Conservation (phyloP, 2,329 filamentous ascomycete genomes). For the Teratosphaeria destructans region DNA sequence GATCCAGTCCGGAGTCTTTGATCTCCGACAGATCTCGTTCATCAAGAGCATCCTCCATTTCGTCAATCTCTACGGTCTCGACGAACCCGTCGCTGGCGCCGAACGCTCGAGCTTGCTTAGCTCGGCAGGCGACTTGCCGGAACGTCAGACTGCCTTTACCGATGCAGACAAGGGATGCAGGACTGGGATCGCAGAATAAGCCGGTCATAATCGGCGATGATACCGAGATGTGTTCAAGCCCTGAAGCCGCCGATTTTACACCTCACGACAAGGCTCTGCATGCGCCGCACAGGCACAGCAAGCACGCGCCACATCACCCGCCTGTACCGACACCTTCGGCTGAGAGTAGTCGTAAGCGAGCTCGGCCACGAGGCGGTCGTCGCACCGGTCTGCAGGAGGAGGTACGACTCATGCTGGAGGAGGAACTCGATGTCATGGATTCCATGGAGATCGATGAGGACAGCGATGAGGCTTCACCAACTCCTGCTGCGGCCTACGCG, state of each 20-base stretch:
- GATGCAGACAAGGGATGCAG: constrained; percentile 15
- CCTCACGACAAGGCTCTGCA: constrained; percentile 22
- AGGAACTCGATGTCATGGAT: constrained; percentile 17
- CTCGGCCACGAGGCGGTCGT: constrained; percentile 19
- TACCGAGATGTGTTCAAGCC: constrained; percentile 19
- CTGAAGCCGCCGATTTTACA: constrained; percentile 21
- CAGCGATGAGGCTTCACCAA: constrained; percentile 13
- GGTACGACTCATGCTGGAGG: constrained; percentile 23
- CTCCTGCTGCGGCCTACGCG: constrained; percentile 16
- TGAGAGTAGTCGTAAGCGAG: constrained; percentile 22
- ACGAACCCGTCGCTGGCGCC: constrained; percentile 39
- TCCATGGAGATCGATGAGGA: constrained; percentile 17
- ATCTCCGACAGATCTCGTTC: constrained; percentile 48
- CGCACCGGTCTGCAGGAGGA: constrained; percentile 26
- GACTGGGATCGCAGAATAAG: constrained; percentile 13
- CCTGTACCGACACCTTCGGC: constrained; percentile 1
- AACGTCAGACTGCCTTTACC: constrained; percentile 32
- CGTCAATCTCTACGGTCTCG: constrained; percentile 39
- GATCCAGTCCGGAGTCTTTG: constrained; percentile 52
- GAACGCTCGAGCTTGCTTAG: constrained; percentile 32
- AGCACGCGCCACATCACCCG: constrained; percentile 11
- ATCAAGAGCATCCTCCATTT: constrained; percentile 45
- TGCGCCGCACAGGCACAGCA: constrained; percentile 24
- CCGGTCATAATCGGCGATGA: constrained; percentile 24
- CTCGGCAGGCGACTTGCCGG: constrained; percentile 43